Percentiles rank a stretch among this genome's conserved stretches.
Conservation (phyloP, 2,329 filamentous ascomycete genomes). For the Didymosphaeria variabile region DNA sequence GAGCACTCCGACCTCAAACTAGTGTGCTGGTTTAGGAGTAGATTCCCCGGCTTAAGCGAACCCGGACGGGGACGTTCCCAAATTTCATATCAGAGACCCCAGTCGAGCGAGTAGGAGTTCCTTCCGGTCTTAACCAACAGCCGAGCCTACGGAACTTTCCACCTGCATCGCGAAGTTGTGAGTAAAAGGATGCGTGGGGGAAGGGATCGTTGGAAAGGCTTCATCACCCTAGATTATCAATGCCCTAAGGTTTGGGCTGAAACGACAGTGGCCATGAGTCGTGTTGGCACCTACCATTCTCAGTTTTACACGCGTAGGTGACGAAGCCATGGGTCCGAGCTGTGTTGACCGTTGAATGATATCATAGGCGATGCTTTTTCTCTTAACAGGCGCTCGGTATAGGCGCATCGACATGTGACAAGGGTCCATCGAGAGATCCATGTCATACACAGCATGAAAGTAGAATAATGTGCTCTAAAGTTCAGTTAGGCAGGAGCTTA, state of each 20-base stretch:
- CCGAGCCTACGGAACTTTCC: neutral
- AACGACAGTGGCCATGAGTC: conserved; percentile 1
- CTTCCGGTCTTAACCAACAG: neutral
- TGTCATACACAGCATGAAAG: too few species aligned
- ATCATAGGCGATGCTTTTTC: neutral
- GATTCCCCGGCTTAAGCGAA: conserved; percentile 7
- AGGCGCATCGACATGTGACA: neutral
- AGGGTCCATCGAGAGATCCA: neutral
- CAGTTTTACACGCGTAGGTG: neutral
- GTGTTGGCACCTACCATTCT: neutral
- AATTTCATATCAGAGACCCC: neutral
- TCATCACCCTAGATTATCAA: neutral
- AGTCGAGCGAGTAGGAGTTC: conserved; percentile 3
- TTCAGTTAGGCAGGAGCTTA: too few species aligned
- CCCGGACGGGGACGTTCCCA: neutral
- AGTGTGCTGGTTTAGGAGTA: conserved; percentile 5
- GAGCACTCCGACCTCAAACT: neutral
- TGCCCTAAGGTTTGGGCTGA: neutral
- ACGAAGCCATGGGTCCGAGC: neutral
- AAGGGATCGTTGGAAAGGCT: neutral
- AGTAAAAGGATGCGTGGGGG: neutral
- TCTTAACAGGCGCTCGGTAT: neutral
- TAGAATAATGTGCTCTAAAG: too few species aligned
- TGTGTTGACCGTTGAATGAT: neutral
- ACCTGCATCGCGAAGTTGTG: neutral